Evolutionary conservation across 331 rosid species (phyloP).

Genomic region (Pyracantha coccinea): DNA sequence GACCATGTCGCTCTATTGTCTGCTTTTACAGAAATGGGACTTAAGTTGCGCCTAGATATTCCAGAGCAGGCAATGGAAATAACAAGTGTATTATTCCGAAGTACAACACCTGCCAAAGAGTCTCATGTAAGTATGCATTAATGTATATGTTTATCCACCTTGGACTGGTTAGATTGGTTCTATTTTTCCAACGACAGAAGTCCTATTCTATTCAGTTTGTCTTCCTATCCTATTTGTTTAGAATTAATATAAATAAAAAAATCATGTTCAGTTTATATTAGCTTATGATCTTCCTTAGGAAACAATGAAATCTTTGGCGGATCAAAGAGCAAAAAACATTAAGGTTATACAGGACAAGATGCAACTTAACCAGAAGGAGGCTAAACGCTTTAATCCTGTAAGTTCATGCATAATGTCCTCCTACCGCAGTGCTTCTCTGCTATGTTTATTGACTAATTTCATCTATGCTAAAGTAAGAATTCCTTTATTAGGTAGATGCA

Average conservation of each 20-base stretch:
- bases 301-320: slow-evolving; percentile 55
- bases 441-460: slow-evolving; percentile 10
- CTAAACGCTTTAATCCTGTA: slow-evolving; percentile 94
- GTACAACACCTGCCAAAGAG: slow-evolving; percentile 72
- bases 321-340: slow-evolving; percentile 72
- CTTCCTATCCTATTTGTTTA: neutral
- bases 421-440: slow-evolving; percentile 2
- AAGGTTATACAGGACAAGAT: slow-evolving; percentile 81
- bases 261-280: slow-evolving; percentile 12
- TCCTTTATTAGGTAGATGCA: slow-evolving; percentile 73
- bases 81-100: slow-evolving; percentile 70
- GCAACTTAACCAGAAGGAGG: slow-evolving; percentile 71
- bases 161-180: slow-evolving; percentile 10
- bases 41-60: slow-evolving; percentile 78
- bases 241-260: too few relatives aligned
- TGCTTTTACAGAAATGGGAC: slow-evolving; percentile 97
- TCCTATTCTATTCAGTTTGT: neutral
- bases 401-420: slow-evolving; percentile 9
- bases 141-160: slow-evolving; percentile 10
- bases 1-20: slow-evolving; percentile 94
- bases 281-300: slow-evolving; percentile 38
- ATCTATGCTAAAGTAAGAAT: slow-evolving; percentile 9
- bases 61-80: slow-evolving; percentile 97
- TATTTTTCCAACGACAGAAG: neutral
- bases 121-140: slow-evolving; percentile 40